phyloP scores from a whole-genome alignment of 306 rosid species.

The Urtica urens region DNA sequence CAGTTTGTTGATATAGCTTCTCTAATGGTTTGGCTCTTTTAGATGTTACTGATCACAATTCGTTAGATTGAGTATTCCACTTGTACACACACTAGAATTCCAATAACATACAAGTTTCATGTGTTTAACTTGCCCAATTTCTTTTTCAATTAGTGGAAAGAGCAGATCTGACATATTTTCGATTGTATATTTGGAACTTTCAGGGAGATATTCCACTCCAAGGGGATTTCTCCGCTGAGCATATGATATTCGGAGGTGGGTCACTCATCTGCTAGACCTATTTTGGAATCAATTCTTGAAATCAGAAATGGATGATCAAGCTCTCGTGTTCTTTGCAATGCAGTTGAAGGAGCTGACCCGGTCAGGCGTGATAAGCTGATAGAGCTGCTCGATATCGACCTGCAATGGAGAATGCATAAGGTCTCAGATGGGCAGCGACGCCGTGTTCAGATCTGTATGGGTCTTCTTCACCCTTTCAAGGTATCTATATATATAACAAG shows the following conservation, averaged over 20 bases:
- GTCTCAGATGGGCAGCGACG: constrained; percentile 98
- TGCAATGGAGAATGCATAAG: constrained; percentile 94
- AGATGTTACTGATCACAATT: too few relatives aligned
- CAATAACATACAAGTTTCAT: too few relatives aligned
- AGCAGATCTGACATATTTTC: too few relatives aligned
- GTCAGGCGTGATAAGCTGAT: constrained; percentile 74
- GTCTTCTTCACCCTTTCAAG: constrained; percentile 93
- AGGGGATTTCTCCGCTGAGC: constrained; percentile 96
- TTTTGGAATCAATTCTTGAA: background rate
- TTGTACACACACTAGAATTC: too few relatives aligned
- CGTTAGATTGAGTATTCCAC: too few relatives aligned
- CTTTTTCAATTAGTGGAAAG: too few relatives aligned
- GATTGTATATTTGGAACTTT: constrained; percentile 13
- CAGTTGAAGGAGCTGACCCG: constrained; percentile 88
- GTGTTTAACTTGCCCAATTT: too few relatives aligned
- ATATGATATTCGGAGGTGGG: constrained; percentile 97
- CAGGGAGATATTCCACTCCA: constrained; percentile 97
- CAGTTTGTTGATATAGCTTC: too few relatives aligned
- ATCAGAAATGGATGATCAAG: constrained; percentile 21
- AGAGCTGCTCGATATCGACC: constrained; percentile 82
- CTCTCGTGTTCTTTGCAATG: too few relatives aligned
- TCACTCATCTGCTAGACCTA: constrained; percentile 1
- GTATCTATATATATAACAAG: too few relatives aligned
- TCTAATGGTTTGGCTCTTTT: too few relatives aligned
- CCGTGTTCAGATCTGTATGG: constrained; percentile 94